Base-by-base conservation (phyloP, 1,284 basidiomycete species). In the Austroboletus olivaceoglutinosus region DNA sequence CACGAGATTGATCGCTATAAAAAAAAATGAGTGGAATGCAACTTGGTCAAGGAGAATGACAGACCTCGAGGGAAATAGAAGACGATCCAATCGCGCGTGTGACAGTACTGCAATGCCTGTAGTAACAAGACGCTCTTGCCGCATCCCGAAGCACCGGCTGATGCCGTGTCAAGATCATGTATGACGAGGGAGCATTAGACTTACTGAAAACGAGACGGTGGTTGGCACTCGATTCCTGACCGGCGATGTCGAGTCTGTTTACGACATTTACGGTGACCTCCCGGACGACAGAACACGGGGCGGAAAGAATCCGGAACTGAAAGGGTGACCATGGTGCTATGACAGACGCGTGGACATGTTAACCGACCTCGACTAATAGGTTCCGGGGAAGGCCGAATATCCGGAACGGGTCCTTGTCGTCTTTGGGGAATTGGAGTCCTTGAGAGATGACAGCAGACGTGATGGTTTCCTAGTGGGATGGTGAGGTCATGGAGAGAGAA, bases 1-100 rank as follows among this genome's bases (percentile, higher is more conserved):
- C 57, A 94, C 86, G 49, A 91, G 78, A 51, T 79, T 81, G 54
- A 85, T 79, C 2, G 83, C 87, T 83, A 58, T 16, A 36, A 6
- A 38, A 5, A 37, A 19, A 2, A 9, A 39, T 51, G 13, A 42
- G 43, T 33, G 15, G 38, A 41, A 27, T 10, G 3, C n/a, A 31
- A 6, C 0, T n/a, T 40, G 15, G 15, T 43, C 2, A 21, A 16
- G 2, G 12, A 10, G n/a, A 56, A 52, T 27, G 34, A 55, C 50
- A n/a, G 39, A 90, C 89, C 82, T 70, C 85, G 76, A 3, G 94
- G 93, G n/a, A 93, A 79, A 68, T 96, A 98, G 40, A 97, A 70
- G 23, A 95, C 91, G 34, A 96, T 77, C 89, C 91, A 97, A 15
- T 81, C 80, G 25, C 82, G 80, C 13, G 81, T 74, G 21, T 82